Evolutionary conservation across 169 alveolate species (phyloP), one percentile per base, ranked within the genome.

Genomic region (Plasmodium berghei): DNA sequence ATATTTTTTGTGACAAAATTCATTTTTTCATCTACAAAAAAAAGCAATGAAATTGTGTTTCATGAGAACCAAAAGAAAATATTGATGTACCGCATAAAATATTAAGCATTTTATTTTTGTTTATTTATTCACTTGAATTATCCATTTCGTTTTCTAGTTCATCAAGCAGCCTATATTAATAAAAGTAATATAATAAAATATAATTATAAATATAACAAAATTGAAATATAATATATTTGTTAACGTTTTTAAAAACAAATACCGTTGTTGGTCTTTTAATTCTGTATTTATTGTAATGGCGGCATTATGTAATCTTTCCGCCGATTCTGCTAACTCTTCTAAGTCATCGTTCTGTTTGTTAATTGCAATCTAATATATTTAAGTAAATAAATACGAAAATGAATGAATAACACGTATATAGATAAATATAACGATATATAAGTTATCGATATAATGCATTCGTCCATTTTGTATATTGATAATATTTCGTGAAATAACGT

Each of bases 281-380:
- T 93, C 95, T 56, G 86, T 71, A 40, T 93, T 93, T 40, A 93
- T 93, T 14, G 93, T 93, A 16, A 80, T 49, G 12, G 95, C 95
- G 52, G 93, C 92, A 28, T 86, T 62, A 63, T 93, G 91, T 20
- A 93, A 77, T 20, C 95, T 74, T 26, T 87, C 85, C 40, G 95
- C 95, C 2, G 92, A 77, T 59, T 87, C 93, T 9, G 94, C 89
- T 46, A 93, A 66, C 55, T 90, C 94, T 20, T 93, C 94, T 40
- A 93, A 73, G 42, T 93, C 94, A 69, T 87, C 70, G 34, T 93
- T 94, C 70, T 93, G 95, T 75, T 87, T 92, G 54, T 56, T 75
- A 16, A 85, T 16, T 56, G 55, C 59, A 34, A 66, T 74, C 93
- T 89, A 58, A 58, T 10, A 54, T 9, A 55, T 34, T 14, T 18